phyloP scores from a whole-genome alignment of 371 early-diverging fungal genomes.

The Mucor racemosus region DNA sequence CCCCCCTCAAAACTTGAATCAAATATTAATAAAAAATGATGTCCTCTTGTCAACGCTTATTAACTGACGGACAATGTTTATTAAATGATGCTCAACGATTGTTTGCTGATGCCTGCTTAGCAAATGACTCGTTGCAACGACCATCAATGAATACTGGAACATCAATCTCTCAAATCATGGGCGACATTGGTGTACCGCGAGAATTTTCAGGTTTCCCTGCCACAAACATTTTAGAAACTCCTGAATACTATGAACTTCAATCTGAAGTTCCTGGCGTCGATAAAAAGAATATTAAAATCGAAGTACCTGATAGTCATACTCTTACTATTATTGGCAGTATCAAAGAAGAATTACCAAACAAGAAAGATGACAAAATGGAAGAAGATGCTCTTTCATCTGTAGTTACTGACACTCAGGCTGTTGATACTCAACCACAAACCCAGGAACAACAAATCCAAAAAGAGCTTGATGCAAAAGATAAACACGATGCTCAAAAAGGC shows the following conservation, averaged over 20 bases:
- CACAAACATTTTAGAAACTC: conserved; percentile 37
- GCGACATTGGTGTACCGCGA: neutral
- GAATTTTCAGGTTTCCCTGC: conserved; percentile 21
- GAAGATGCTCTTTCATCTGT: neutral
- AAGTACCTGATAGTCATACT: conserved; percentile 33
- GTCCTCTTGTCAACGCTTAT: conserved; percentile 32
- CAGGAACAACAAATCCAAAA: neutral
- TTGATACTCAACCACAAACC: neutral
- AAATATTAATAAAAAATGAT: neutral
- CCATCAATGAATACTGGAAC: neutral
- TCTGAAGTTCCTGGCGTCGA: conserved; percentile 45
- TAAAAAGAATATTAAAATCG: conserved; percentile 42
- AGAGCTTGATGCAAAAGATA: too few species aligned
- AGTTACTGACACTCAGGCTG: neutral
- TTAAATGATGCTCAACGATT: neutral
- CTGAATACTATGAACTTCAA: conserved; percentile 31
- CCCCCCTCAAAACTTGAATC: neutral
- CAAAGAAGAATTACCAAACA: neutral
- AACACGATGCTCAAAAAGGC: neutral
- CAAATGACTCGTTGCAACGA: neutral
- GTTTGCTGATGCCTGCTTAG: neutral
- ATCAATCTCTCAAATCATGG: neutral
- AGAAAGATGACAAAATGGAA: neutral
- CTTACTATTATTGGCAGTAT: conserved; percentile 34
- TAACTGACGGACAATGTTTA: conserved; percentile 19